Evolutionary conservation across 257 asterid genomes (phyloP).

Genomic region (Scutellaria baicalensis): DNA sequence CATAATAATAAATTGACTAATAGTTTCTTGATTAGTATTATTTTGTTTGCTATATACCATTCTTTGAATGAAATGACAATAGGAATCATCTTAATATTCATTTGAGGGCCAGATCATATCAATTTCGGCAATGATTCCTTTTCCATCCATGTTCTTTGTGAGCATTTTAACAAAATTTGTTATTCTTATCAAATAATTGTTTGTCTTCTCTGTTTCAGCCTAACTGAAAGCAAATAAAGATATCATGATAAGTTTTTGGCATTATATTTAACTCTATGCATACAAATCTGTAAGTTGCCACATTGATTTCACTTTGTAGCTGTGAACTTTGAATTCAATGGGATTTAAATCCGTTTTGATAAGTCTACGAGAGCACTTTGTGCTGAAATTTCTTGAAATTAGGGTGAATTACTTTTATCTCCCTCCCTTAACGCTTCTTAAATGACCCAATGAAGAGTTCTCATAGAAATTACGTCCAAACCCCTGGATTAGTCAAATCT

Average conservation of each 20-base stretch:
- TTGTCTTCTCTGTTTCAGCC: neutral
- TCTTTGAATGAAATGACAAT: neutral
- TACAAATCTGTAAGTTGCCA: neutral
- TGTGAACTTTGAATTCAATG: too few relatives aligned
- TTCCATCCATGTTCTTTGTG: neutral
- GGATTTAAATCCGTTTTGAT: neutral
- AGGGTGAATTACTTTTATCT: too few relatives aligned
- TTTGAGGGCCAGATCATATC: neutral
- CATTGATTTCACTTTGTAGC: neutral
- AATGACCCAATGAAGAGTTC: too few relatives aligned
- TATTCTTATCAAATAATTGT: neutral
- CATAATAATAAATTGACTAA: neutral
- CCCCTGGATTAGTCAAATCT: too few relatives aligned
- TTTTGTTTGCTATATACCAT: neutral
- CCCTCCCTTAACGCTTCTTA: too few relatives aligned
- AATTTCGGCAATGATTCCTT: neutral
- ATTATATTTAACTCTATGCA: neutral
- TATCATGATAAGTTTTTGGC: neutral
- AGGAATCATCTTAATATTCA: too few relatives aligned
- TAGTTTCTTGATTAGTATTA: neutral
- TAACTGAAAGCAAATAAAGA: neutral
- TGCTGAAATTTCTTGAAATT: neutral
- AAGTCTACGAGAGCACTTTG: neutral
- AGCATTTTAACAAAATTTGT: neutral
- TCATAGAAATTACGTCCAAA: too few relatives aligned